Conservation (phyloP, 2,329 filamentous ascomycete species). For the Trichoderma hamatum region DNA sequence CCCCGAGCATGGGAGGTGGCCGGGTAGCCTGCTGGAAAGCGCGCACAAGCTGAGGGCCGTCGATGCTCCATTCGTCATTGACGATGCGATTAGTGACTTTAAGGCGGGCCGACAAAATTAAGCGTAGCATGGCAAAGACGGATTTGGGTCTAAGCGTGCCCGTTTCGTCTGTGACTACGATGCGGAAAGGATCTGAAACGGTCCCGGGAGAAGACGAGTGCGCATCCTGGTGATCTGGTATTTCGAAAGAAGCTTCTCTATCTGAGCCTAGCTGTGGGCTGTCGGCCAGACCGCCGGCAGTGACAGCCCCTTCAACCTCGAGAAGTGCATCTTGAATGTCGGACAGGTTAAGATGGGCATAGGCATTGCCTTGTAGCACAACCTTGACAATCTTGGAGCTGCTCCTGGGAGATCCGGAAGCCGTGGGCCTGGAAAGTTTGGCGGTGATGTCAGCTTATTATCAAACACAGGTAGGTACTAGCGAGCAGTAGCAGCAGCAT, state of each 20-base stretch:
- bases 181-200: slow-evolving; percentile 29
- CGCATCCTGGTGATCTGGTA: slow-evolving; percentile 14
- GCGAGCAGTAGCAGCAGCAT: neutral
- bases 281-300: slow-evolving; percentile 6
- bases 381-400: slow-evolving; percentile 23
- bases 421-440: slow-evolving; percentile 14
- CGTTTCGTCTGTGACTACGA: slow-evolving; percentile 35
- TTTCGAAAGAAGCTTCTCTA: slow-evolving; percentile 18
- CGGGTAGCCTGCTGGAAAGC: slow-evolving; percentile 31
- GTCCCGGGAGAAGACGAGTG: neutral
- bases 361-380: slow-evolving; percentile 31
- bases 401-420: slow-evolving; percentile 14
- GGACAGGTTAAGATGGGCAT: slow-evolving; percentile 44
- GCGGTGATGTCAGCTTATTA: slow-evolving; percentile 22
- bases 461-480: neutral
- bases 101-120: slow-evolving; percentile 39
- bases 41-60: slow-evolving; percentile 34
- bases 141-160: slow-evolving; percentile 34
- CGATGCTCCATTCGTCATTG: slow-evolving; percentile 39
- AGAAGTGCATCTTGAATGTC: slow-evolving; percentile 41
- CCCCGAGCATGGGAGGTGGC: slow-evolving; percentile 34
- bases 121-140: slow-evolving; percentile 36
- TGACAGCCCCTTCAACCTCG: slow-evolving; percentile 35
- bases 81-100: slow-evolving; percentile 37
- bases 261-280: neutral